Evolutionary conservation across 495 filamentous ascomycete genomes (phyloP), one percentile per base, ranked within the genome.

Genomic region (Antarctomyces pellizariae): DNA sequence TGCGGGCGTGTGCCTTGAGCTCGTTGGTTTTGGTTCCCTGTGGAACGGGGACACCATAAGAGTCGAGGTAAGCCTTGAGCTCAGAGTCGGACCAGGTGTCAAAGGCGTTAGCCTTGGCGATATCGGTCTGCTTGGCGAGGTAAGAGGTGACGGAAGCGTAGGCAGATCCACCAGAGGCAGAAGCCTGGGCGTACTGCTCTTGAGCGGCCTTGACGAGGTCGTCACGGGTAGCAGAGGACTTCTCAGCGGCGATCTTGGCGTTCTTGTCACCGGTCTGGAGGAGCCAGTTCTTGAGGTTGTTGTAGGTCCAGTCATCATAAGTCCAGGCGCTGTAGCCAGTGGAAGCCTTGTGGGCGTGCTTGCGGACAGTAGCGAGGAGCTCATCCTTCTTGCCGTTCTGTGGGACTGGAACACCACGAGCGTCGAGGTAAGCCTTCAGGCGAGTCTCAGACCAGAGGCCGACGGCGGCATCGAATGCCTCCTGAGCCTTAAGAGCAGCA

Each of bases 41-140:
- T 23, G 72, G 74, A 22, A 60, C 64, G 7, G 67, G 62, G 33
- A 84, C 57, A 20, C 76, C 77, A 39, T 82, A 84, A 26, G 67
- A 72, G 44, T 84, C 77, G 7, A 84, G 59, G 35, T 80, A 84
- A 8, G 61, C 51, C 54, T 84, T 84, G 28, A 90, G 54, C 11
- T 90, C 79, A 9, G 64, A 70, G 16, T 69, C 67, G 28, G 75
- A 75, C 79, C 79, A 90, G 2, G 65, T 70, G 25, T 86, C 70
- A 36, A 86, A 86, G 3, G 66, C 59, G 10, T 46, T 48, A 10
- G 71, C 63, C 54, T 82, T 84, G 24, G 60, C 72, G 3, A 56
- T 39, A 30, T 64, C 65, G 6, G 78, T 83, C 6, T 67, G 70
- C 17, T 64, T 48, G 2, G 72, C 55, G 5, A 84, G 53, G 33